phyloP scores from a whole-genome alignment of 2,329 filamentous ascomycete species.

The Fusarium sarcochroum region DNA sequence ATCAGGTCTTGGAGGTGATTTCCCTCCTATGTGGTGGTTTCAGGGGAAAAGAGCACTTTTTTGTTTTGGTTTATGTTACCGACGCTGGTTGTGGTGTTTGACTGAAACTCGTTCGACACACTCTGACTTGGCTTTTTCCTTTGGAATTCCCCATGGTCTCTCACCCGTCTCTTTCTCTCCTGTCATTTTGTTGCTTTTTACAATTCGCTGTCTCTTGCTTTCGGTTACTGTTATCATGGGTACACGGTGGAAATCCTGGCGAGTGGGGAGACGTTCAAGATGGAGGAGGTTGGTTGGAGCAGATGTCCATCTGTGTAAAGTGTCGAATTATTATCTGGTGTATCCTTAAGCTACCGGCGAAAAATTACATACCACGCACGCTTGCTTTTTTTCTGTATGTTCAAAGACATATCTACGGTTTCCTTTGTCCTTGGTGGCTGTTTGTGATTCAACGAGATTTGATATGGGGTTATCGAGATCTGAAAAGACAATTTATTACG shows the following conservation, averaged over 20 bases:
- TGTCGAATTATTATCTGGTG: constrained; percentile 45
- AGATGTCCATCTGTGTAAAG: constrained; percentile 41
- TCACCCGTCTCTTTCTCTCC: constrained; percentile 36
- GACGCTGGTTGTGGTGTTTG: constrained; percentile 37
- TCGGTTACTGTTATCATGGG: constrained; percentile 27
- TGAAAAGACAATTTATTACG: background rate
- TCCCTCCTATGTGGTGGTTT: constrained; percentile 50
- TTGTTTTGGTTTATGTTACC: constrained; percentile 42
- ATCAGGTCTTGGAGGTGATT: constrained; percentile 52
- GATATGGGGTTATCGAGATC: background rate
- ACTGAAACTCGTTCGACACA: constrained; percentile 31
- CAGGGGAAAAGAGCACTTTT: constrained; percentile 52
- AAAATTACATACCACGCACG: constrained; percentile 51
- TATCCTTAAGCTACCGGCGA: constrained; percentile 47
- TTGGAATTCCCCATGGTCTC: constrained; percentile 27
- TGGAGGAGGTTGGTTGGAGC: constrained; percentile 32
- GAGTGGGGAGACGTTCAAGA: constrained; percentile 33
- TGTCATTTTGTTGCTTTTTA: constrained; percentile 33
- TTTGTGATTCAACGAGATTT: background rate
- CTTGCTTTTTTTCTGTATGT: constrained; percentile 35
- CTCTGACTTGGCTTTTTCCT: constrained; percentile 36
- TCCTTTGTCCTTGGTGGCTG: constrained; percentile 16
- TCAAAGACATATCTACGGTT: constrained; percentile 29
- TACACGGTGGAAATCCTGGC: constrained; percentile 31
- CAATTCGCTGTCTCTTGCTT: constrained; percentile 34